phyloP scores from a whole-genome alignment of 768 basidiomycete genomes.

The Cystobasidiopsis lactophilus region DNA sequence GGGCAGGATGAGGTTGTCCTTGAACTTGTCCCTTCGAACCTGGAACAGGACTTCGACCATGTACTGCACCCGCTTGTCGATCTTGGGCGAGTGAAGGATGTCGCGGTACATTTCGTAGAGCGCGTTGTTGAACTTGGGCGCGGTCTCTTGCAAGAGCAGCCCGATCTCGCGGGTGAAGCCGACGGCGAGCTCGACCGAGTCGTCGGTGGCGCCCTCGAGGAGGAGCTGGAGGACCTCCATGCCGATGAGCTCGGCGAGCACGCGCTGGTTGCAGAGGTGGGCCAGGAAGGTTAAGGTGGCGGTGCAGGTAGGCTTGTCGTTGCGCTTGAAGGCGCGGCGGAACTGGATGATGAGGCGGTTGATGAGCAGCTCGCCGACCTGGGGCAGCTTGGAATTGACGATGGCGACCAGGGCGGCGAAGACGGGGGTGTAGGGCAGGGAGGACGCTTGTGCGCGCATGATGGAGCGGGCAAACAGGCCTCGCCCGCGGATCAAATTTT shows the following conservation, averaged over 20 bases:
- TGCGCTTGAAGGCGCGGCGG: constrained; percentile 77
- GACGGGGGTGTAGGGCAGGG: constrained; percentile 91
- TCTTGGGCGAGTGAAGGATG: constrained; percentile 78
- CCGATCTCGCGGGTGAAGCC: constrained; percentile 95
- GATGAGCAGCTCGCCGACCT: constrained; percentile 78
- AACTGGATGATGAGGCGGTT: constrained; percentile 85
- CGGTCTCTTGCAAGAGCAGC: constrained; percentile 75
- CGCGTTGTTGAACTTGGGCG: constrained; percentile 81
- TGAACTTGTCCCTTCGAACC: constrained; percentile 94
- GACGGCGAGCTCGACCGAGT: constrained; percentile 94
- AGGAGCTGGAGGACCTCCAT: constrained; percentile 89
- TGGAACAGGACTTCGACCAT: constrained; percentile 99
- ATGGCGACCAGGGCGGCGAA: constrained; percentile 86
- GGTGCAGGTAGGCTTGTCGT: constrained; percentile 92
- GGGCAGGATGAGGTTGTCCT: constrained; percentile 84
- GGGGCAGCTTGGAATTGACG: constrained; percentile 90
- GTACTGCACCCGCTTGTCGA: constrained; percentile 92
- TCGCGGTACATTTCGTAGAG: constrained; percentile 93
- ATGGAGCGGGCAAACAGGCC: constrained; percentile 81
- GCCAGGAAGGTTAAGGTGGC: constrained; percentile 69
- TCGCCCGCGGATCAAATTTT: constrained; percentile 80
- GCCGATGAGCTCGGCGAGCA: constrained; percentile 82
- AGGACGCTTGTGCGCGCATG: constrained; percentile 94
- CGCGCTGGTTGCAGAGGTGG: constrained; percentile 77
- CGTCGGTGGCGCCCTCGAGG: constrained; percentile 84